These are phyloP conservation scores for Exophiala sp. DNA, from an alignment of 2,329 filamentous ascomycete genomes.

Conservation along the genomic window DNA sequence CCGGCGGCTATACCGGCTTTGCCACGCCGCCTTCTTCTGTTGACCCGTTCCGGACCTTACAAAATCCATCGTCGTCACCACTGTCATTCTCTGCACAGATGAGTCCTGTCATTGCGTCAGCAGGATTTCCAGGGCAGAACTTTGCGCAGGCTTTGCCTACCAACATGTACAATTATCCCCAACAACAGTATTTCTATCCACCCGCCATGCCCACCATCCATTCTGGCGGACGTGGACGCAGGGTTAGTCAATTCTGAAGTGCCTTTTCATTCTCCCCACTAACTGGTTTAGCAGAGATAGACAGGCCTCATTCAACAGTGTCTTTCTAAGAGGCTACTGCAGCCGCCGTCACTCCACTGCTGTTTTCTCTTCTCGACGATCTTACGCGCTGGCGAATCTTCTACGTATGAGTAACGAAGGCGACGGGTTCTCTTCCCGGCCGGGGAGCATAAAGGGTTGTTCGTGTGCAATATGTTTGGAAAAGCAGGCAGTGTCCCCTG, in stretches of 20 bases:
- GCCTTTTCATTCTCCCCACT: neutral
- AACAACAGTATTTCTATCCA: constrained; percentile 35
- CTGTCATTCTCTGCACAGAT: constrained; percentile 36
- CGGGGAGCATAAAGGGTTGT: too few relatives aligned
- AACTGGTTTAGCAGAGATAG: constrained; percentile 1
- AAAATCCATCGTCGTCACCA: constrained; percentile 36
- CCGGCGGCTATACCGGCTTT: constrained; percentile 39
- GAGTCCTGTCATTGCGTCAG: constrained; percentile 42
- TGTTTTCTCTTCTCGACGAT: neutral
- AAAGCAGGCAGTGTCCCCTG: too few relatives aligned
- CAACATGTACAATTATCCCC: constrained; percentile 50
- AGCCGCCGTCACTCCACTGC: too few relatives aligned
- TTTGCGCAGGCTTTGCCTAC: constrained; percentile 42
- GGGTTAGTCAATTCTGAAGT: constrained; percentile 17
- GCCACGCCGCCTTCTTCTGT: constrained; percentile 38
- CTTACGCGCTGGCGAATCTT: neutral
- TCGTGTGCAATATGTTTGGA: too few relatives aligned
- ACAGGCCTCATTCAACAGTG: neutral
- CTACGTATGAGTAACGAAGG: too few relatives aligned
- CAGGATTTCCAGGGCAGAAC: constrained; percentile 40
- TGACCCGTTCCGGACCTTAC: constrained; percentile 39
- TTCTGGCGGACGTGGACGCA: constrained; percentile 45
- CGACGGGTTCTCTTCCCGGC: too few relatives aligned
- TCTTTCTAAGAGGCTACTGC: too few relatives aligned
- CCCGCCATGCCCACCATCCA: constrained; percentile 39